Percentiles rank a stretch among this genome's conserved stretches.
phyloP scores from a whole-genome alignment of 2,329 filamentous ascomycete species.

The Stromatinia cepivora region DNA sequence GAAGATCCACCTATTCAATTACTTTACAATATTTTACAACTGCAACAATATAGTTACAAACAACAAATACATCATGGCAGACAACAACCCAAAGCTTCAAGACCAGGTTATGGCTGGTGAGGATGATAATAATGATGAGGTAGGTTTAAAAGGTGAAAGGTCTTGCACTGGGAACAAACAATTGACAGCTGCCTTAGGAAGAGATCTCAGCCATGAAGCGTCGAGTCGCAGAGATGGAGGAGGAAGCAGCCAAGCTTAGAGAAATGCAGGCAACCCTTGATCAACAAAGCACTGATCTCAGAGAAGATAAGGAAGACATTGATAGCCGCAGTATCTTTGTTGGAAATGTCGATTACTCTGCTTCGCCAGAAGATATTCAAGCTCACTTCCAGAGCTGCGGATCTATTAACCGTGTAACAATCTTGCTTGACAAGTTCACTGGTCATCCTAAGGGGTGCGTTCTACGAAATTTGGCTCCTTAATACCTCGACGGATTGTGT shows the following conservation, averaged over 20 bases:
- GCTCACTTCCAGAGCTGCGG: conserved; percentile 97
- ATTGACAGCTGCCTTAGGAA: conserved; percentile 49
- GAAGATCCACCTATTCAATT: background rate
- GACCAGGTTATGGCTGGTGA: conserved; percentile 37
- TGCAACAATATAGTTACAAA: background rate
- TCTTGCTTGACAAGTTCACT: conserved; percentile 95
- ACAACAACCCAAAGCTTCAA: conserved; percentile 35
- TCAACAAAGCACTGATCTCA: conserved; percentile 76
- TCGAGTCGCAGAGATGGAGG: conserved; percentile 86
- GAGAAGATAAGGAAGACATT: conserved; percentile 93
- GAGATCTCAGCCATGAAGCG: conserved; percentile 87
- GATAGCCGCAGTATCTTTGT: conserved; percentile 97
- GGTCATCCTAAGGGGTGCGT: conserved; percentile 98
- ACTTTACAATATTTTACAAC: background rate
- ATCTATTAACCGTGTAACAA: conserved; percentile 96
- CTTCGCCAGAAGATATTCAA: conserved; percentile 96
- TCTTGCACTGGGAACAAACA: background rate
- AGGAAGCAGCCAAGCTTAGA: conserved; percentile 80
- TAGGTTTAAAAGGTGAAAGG: conserved; percentile 24
- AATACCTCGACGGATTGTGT: conserved; percentile 23
- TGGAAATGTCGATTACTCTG: conserved; percentile 96
- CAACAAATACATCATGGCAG: conserved; percentile 32
- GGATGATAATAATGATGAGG: conserved; percentile 41
- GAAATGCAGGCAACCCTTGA: conserved; percentile 88
- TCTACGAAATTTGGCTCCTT: conserved; percentile 35